phyloP scores from a whole-genome alignment of 768 basidiomycete species.

The Calvatia gigantea region DNA sequence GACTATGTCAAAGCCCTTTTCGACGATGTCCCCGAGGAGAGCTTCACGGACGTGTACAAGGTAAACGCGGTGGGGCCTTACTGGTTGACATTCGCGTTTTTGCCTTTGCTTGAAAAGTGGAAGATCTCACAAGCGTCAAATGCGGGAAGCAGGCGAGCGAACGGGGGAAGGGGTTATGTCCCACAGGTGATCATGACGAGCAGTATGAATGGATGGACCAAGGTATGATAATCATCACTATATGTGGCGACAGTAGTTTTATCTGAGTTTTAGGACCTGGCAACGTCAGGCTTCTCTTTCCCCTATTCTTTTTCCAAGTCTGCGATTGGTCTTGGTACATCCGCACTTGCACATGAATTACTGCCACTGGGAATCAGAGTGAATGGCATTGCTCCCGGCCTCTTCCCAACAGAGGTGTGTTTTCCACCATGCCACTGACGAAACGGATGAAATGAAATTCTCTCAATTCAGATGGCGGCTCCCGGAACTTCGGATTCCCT shows the following conservation, averaged over 20 bases:
- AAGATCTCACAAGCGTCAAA: constrained; percentile 21
- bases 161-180: constrained; percentile 32
- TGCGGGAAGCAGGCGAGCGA: constrained; percentile 10
- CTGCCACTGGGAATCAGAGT: constrained; percentile 44
- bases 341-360: constrained; percentile 43
- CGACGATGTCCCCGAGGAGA: constrained; percentile 31
- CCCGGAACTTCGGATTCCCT: constrained; percentile 21
- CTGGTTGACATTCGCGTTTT: constrained; percentile 55
- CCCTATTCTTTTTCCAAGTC: constrained; percentile 48
- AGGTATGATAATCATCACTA: constrained; percentile 25
- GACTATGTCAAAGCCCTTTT: constrained; percentile 37
- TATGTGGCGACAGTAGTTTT: neutral
- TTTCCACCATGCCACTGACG: neutral
- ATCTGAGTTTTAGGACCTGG: constrained; percentile 29
- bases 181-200: constrained; percentile 49
- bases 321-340: constrained; percentile 43
- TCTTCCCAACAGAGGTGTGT: constrained; percentile 28
- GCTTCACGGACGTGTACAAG: constrained; percentile 31
- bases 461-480: constrained; percentile 24
- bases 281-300: constrained; percentile 35
- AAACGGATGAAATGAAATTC: neutral
- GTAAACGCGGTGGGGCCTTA: constrained; percentile 45
- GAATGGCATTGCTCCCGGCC: constrained; percentile 44
- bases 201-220: constrained; percentile 53
- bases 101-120: constrained; percentile 49